Base-by-base conservation (phyloP, 2,329 filamentous ascomycete genomes). In the Aulographum hederae region DNA sequence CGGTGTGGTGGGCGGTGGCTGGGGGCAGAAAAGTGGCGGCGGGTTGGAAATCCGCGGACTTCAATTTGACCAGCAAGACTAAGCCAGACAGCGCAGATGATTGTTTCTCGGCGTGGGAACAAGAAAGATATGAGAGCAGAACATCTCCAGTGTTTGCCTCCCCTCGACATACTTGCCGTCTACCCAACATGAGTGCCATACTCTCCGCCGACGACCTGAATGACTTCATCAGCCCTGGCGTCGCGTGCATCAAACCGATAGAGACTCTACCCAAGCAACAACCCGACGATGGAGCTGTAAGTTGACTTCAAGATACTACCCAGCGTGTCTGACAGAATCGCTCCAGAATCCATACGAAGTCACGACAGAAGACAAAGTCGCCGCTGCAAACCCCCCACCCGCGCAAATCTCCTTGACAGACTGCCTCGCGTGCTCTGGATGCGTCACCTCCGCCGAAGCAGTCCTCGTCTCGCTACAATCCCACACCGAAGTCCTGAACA, bases 171-270 rank as follows among this genome's bases (percentile, higher is more conserved):
- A n/a, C n/a, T n/a, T n/a, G n/a, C 21, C 21, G 8, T 25, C 21
- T 8, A 8, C 8, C 21, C 21, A 25, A 8, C 21, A 98, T 98
- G 89, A 93, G 84, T 51, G 89, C 89, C 39, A 98, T 98, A 47
- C 77, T 98, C 46, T 95, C 85, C 34, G 77, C 78, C 47, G 86
- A 98, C 61, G 85, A 94, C 53, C 66, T 98, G 38, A 98, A 98
- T 63, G 89, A 98, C 64, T 98, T 98, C 60, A 98, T 98, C 51
- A 89, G 80, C 35, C 89, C 89, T 11, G 85, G 86, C 39, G 85
- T 98, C 47, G 89, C 89, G 39, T 98, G 89, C 58, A 95, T 98
- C 56, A 95, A 98, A 50, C 89, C 89, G 18, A 68, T 98, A 50
- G 89, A 98, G 54, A 91, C 82, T 2, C 69, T 98, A 11, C 86